Evolutionary conservation across 148 eudicot genomes (phyloP), one percentile per base, ranked within the genome.

Genomic region (Fallopia convolvulus): DNA sequence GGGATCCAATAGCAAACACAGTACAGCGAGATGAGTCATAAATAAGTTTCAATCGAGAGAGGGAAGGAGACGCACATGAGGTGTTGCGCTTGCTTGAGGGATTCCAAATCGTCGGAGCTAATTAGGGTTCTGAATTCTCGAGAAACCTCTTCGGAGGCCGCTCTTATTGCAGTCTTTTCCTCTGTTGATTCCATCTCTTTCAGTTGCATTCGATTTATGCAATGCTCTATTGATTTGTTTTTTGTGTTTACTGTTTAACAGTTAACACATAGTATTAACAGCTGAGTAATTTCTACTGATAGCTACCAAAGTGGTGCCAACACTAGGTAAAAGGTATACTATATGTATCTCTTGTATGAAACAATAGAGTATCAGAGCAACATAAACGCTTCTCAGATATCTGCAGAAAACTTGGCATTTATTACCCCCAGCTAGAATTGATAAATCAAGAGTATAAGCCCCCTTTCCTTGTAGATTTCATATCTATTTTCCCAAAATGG

Each of bases 21-120:
- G 65, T 9, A 58, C 3, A 20, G 65, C 21, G 8, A 68, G 14
- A 33, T 2, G 44, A 17, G 46, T 39, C 3, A 21, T 44, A 20
- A 73, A 20, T n/a, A 21, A 44, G 20, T 7, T 44, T 44, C 5
- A 73, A 48, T 44, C 41, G 55, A 73, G 53, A 46, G 17, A 14
- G n/a, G n/a, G 53, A 44, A 46, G 26, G 56, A 40, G 53, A 76
- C 39, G 50, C 80, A 89, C 92, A 89, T 89, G 84, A 89, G 87
- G 78, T 81, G 79, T 78, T 89, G 90, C 71, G 81, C 72, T 74
- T 87, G 88, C 70, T 86, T 87, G 77, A 89, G 74, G 53, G 90
- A 81, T 44, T 86, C 85, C 80, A 87, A 74, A 53, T 86, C 84
- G n/a, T 84, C 79, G 10, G 85, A 78, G 74, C 82, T 72, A 20